phyloP scores from a whole-genome alignment of 2,329 filamentous ascomycete species.

The Claviceps lovelessii region DNA sequence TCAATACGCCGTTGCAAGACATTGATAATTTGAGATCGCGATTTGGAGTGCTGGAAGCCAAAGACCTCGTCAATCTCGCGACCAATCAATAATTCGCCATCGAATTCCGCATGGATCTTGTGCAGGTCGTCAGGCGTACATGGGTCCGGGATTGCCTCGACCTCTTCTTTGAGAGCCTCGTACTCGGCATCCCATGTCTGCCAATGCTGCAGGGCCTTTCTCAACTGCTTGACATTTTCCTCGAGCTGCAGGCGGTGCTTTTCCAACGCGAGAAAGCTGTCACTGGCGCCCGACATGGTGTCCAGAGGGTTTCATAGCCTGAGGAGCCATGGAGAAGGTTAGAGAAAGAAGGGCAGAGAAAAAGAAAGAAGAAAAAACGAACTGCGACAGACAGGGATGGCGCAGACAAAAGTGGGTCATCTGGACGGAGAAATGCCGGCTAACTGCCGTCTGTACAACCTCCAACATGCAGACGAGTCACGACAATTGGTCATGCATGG shows the following conservation, averaged over 20 bases:
- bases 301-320: not conserved
- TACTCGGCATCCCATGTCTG: slow-evolving; percentile 85
- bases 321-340: not conserved
- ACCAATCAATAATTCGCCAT: slow-evolving; percentile 47
- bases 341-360: not conserved
- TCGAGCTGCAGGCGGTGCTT: slow-evolving; percentile 62
- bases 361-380: not conserved
- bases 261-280: slow-evolving; percentile 55
- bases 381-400: not conserved
- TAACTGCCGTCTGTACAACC: slow-evolving; percentile 4
- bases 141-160: slow-evolving; percentile 40
- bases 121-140: slow-evolving; percentile 36
- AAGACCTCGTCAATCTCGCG: slow-evolving; percentile 39
- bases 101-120: slow-evolving; percentile 42
- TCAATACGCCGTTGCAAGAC: slow-evolving; percentile 60
- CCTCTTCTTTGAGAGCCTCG: slow-evolving; percentile 72
- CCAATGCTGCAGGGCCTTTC: slow-evolving; percentile 72
- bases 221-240: slow-evolving; percentile 53
- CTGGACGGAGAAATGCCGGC: slow-evolving; percentile 14
- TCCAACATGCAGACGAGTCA: too few relatives aligned
- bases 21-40: slow-evolving; percentile 39
- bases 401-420: not conserved
- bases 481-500: too few relatives aligned
- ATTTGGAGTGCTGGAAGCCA: slow-evolving; percentile 14
- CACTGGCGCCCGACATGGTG: slow-evolving; percentile 26